These are phyloP conservation scores for Amylostereum areolatum DNA, from an alignment of 1,284 basidiomycete species.

Conservation along the genomic window DNA sequence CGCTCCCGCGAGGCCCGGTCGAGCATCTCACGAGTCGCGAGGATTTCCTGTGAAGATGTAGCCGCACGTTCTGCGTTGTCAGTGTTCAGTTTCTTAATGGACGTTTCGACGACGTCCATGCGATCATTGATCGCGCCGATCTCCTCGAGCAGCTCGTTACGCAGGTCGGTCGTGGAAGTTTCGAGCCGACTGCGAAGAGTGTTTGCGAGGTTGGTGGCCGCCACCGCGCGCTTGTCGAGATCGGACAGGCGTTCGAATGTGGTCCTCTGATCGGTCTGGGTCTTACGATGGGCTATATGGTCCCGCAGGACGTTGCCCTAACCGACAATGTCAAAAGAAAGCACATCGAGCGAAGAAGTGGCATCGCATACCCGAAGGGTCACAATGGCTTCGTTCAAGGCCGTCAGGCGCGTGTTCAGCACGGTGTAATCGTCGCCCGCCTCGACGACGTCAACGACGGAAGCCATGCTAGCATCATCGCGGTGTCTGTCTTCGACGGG, in stretches of 20 bases:
- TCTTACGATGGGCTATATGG: conserved; percentile 15
- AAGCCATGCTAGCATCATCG: neutral
- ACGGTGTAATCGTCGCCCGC: neutral
- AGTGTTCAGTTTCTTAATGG: neutral
- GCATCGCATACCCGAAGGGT: conserved; percentile 1
- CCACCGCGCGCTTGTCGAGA: conserved; percentile 18
- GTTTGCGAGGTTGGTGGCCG: conserved; percentile 11
- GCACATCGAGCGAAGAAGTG: neutral
- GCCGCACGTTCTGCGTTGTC: neutral
- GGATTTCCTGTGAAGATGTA: neutral
- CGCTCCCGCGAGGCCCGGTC: conserved; percentile 1
- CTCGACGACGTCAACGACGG: neutral
- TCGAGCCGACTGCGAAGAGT: conserved; percentile 6
- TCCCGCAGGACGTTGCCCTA: conserved; percentile 18
- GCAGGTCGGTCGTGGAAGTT: conserved; percentile 9
- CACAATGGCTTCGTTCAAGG: conserved; percentile 2
- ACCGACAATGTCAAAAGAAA: conserved; percentile 2
- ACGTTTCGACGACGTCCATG: neutral
- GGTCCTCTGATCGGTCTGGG: conserved; percentile 19
- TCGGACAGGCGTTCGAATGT: conserved; percentile 17
- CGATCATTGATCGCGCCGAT: conserved; percentile 6
- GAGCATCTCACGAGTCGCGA: neutral
- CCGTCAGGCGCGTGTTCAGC: neutral
- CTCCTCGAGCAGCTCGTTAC: conserved; percentile 16
- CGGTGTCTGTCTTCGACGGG: neutral